These are phyloP conservation scores for Macrotyloma uniflorum DNA, from an alignment of 306 rosid species.

Conservation along the genomic window DNA sequence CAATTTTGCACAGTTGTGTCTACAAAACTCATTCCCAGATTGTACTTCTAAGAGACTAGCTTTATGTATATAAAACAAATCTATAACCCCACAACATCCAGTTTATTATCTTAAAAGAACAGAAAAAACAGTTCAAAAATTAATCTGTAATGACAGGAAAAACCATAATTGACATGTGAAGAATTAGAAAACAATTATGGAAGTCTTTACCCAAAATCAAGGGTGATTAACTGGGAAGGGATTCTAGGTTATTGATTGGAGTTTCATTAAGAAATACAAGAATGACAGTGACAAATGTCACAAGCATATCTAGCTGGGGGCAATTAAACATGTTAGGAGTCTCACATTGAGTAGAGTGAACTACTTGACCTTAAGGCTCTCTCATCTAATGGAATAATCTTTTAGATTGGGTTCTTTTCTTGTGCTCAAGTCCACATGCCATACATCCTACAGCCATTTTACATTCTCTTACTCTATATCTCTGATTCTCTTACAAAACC, in stretches of 20 bases:
- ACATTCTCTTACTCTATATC: background rate
- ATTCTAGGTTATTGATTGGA: background rate
- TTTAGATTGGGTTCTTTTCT: too few relatives aligned
- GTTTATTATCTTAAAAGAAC: background rate
- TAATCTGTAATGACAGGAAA: background rate
- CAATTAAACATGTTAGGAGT: too few relatives aligned
- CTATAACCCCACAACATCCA: background rate
- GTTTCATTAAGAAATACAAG: background rate
- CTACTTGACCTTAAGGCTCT: too few relatives aligned
- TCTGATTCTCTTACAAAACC: background rate
- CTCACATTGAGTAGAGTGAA: too few relatives aligned
- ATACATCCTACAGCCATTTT: background rate
- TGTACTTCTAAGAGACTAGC: constrained; percentile 4
- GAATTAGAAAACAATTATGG: background rate
- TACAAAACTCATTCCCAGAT: background rate
- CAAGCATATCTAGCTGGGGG: background rate
- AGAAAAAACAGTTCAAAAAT: constrained; percentile 2
- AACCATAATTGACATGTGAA: background rate
- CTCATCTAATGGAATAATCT: too few relatives aligned
- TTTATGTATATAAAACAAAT: background rate
- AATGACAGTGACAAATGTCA: background rate
- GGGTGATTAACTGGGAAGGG: background rate
- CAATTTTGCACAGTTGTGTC: background rate
- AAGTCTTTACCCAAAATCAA: background rate
- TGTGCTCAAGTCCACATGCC: too few relatives aligned